Conservation (phyloP, 192 early-diverging fungal genomes). For the Funneliformis mosseae region DNA sequence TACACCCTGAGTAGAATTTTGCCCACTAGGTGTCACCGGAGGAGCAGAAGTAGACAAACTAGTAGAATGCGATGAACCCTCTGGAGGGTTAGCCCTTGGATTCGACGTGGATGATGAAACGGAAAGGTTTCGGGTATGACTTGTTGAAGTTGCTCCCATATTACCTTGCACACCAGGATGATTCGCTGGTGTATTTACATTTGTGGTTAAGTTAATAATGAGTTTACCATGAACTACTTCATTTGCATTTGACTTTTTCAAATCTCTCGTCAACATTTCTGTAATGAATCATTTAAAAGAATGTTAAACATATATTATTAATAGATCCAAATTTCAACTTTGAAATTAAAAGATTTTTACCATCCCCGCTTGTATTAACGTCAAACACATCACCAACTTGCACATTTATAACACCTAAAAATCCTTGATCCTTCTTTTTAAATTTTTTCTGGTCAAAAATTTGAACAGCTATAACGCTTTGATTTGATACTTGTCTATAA, state of each 20-base stretch:
- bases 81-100: neutral
- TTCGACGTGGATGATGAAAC: slow-evolving; percentile 41
- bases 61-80: slow-evolving; percentile 22
- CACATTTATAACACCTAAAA: slow-evolving; percentile 89
- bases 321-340: neutral
- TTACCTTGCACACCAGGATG: slow-evolving; percentile 21
- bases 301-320: slow-evolving; percentile 17
- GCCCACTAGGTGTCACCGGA: slow-evolving; percentile 24
- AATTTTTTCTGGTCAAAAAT: slow-evolving; percentile 98
- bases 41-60: slow-evolving; percentile 32
- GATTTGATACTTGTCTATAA: slow-evolving; percentile 67
- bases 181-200: slow-evolving; percentile 47
- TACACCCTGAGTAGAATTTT: neutral
- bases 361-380: slow-evolving; percentile 72
- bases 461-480: slow-evolving; percentile 87
- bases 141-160: slow-evolving; percentile 27
- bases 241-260: slow-evolving; percentile 82
- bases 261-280: slow-evolving; percentile 89
- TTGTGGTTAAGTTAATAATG: slow-evolving; percentile 72
- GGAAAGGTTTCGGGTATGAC: slow-evolving; percentile 40
- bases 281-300: neutral
- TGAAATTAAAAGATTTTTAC: slow-evolving; percentile 31
- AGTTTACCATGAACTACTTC: slow-evolving; percentile 88
- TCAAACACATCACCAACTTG: slow-evolving; percentile 83
- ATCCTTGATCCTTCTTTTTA: slow-evolving; percentile 88